Conservation (phyloP, 148 eudicot genomes). For the Cornus suecica region DNA sequence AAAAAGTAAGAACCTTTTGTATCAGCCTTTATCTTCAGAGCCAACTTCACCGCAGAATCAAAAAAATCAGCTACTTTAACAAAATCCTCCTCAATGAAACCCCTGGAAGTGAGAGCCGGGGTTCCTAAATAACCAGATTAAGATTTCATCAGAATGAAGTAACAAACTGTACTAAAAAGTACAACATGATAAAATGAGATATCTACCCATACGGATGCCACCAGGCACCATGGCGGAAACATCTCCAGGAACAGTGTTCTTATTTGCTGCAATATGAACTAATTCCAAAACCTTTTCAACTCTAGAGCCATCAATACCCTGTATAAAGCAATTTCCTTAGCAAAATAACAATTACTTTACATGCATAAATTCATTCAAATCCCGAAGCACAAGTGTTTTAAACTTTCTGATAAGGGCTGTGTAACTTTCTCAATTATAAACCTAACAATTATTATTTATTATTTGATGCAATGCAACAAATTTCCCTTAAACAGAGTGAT, state of each 20-base stretch:
- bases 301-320: conserved; percentile 97
- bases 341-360: neutral
- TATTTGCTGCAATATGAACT: conserved; percentile 94
- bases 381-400: neutral
- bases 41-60: conserved; percentile 87
- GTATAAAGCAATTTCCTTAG: conserved; percentile 13
- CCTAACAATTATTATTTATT: too few species aligned
- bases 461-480: neutral
- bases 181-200: neutral
- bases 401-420: neutral
- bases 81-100: conserved; percentile 87
- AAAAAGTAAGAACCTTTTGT: conserved; percentile 48
- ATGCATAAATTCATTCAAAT: neutral
- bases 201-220: conserved; percentile 96
- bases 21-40: conserved; percentile 78
- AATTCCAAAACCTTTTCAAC: conserved; percentile 91
- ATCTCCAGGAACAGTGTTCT: conserved; percentile 98
- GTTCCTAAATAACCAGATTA: conserved; percentile 54
- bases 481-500: too few species aligned
- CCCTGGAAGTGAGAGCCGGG: conserved; percentile 95
- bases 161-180: neutral
- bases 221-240: conserved; percentile 99
- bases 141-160: neutral
- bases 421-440: neutral
- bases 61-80: conserved; percentile 93